Conservation (phyloP, 2,329 filamentous ascomycete species). For the Venturia carpophila region DNA sequence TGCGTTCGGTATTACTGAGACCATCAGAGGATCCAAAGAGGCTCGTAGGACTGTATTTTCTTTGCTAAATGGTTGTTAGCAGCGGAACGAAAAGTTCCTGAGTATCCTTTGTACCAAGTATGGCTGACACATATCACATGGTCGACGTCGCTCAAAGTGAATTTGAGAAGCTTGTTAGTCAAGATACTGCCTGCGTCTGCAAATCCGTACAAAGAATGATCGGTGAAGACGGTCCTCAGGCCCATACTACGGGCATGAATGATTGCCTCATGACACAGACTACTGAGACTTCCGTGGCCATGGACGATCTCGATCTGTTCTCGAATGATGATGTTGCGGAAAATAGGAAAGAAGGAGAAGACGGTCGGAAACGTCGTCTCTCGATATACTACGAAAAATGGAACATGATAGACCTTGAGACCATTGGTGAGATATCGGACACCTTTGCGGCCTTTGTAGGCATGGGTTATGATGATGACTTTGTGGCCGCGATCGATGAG, state of each 20-base stretch:
- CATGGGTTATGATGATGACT: slow-evolving; percentile 94
- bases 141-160: slow-evolving; percentile 90
- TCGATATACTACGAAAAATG: slow-evolving; percentile 92
- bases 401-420: slow-evolving; percentile 95
- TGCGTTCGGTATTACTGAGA: slow-evolving; percentile 95
- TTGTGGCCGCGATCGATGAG: slow-evolving; percentile 96
- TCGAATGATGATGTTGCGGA: slow-evolving; percentile 89
- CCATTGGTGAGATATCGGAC: slow-evolving; percentile 95
- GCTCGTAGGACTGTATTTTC: slow-evolving; percentile 95
- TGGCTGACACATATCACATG: slow-evolving; percentile 98
- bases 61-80: slow-evolving; percentile 54
- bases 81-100: slow-evolving; percentile 3
- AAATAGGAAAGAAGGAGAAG: slow-evolving; percentile 97
- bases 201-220: slow-evolving; percentile 95
- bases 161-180: slow-evolving; percentile 95
- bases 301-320: slow-evolving; percentile 97
- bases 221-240: slow-evolving; percentile 88
- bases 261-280: slow-evolving; percentile 88
- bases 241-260: slow-evolving; percentile 95
- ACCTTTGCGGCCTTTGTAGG: slow-evolving; percentile 82
- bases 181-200: slow-evolving; percentile 93
- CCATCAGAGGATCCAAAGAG: slow-evolving; percentile 90
- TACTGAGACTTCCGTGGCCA: slow-evolving; percentile 91
- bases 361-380: slow-evolving; percentile 91
- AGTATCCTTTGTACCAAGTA: slow-evolving; percentile 63